Evolutionary conservation across 768 basidiomycete genomes (phyloP), one percentile per base, ranked within the genome.

Genomic region (Tylopilus balloui): DNA sequence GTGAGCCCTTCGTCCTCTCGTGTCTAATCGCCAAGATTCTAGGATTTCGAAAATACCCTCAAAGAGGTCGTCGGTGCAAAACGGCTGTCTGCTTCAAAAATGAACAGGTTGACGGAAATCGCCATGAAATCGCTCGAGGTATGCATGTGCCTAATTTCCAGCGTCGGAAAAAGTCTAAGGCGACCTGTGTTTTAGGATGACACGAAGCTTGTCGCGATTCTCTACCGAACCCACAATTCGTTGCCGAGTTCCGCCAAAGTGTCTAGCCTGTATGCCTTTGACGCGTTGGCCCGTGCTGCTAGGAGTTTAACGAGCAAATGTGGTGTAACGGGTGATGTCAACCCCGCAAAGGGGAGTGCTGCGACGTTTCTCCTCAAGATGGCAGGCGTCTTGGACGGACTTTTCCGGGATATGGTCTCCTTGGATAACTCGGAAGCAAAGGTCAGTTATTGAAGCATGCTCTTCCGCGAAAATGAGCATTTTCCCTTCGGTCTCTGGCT

Each of bases 211-310:
- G 88, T 97, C 44, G 89, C 92, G 24, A 78, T 83, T 45, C 78
- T 98, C 29, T 96, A 90, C 68, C 86, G 89, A 48, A 87, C 85
- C 10, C 94, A 97, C 73, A 91, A 88, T 68, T 78, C 83, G 9
- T 75, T 95, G 29, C 71, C 82, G 4, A 68, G 79, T 14, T 58
- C 76, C 11, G 75, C 78, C 54, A 95, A 97, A 65, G 79, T 94
- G 51, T 83, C 81, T 32, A 92, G 92, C 70, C 75, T 99, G 42
- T 99, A 98, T 69, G 83, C 86, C 34, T 90, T 99, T 64, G 94
- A 99, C 70, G 89, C 94, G 17, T 77, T 99, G 52, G 80, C 91
- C 36, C 84, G 95, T 50, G 92, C 86, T 15, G 91, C 92, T 17
- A 78, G 83, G 51, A 73, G 74, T 50, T 75, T 82, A 40, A 81